Base-by-base conservation (phyloP, 257 asterid genomes). In the Dorcoceras hygrometricum region DNA sequence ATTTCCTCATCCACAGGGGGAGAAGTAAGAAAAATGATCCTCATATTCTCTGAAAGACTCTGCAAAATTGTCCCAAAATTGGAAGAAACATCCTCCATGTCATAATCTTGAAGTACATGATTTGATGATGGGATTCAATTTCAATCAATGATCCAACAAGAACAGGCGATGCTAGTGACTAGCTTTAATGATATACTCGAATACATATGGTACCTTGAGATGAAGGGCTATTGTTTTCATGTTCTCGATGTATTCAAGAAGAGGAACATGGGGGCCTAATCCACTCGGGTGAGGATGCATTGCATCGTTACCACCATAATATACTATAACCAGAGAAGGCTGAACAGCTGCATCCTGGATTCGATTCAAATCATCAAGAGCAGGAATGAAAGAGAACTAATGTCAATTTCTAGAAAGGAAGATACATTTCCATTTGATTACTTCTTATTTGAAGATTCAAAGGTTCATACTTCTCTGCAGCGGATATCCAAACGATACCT, bases 271-370 rank as follows among this genome's bases (percentile, higher is more conserved):
- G 34, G 87, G 72, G 23, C 84, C 82, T 18, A 24, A 67, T 23
- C 85, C 89, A 27, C 73, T 64, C 2, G 83, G 80, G 48, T 84
- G 80, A 39, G 85, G 76, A 1, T 25, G 72, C 34, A 51, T 25
- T 18, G 85, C 77, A 70, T 84, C 89, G 67, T 84, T 84, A 8
- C 89, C 87, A 36, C 87, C 85, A 63, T 79, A 81, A 56, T 84
- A 84, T 31, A 77, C 82, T 53, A 84, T 67, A 25, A 84, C 79
- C 12, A 84, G 73, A n/a, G 83, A 63, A 46, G 85, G 85, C 57
- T 81, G 82, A 50, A 69, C 70, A 5, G 71, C 73, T 36, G 83
- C 85, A 68, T 77, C 59, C 89, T 84, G 70, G 8, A 28, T 23
- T 20, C 34, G 31, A 28, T 26, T 4, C 12, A n/a, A 55, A 6